Conservation (phyloP, 257 asterid genomes). For the Cordia subcordata region DNA sequence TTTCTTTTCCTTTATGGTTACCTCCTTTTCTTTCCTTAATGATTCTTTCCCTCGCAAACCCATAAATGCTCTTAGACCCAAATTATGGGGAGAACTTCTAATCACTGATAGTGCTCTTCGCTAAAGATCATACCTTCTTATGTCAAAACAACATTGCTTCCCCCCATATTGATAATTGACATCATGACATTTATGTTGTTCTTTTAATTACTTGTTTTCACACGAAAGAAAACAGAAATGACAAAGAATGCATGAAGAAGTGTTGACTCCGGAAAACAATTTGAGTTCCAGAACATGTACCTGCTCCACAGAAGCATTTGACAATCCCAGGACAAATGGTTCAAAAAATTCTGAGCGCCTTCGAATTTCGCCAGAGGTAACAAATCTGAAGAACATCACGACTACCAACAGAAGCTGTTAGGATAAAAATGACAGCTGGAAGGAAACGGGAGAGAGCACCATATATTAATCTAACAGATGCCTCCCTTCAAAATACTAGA, state of each 20-base stretch:
- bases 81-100: too few species aligned
- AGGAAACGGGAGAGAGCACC: neutral
- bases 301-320: constrained; percentile 79
- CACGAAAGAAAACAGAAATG: neutral
- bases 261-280: neutral
- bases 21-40: too few species aligned
- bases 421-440: neutral
- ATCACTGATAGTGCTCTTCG: too few species aligned
- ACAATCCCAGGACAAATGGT: constrained; percentile 84
- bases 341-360: constrained; percentile 86
- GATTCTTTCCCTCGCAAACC: too few species aligned
- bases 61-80: too few species aligned
- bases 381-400: constrained; percentile 98
- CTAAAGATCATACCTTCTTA: neutral
- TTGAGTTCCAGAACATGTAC: constrained; percentile 31
- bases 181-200: too few species aligned
- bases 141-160: neutral
- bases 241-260: neutral
- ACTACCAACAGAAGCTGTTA: constrained; percentile 35
- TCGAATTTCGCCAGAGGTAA: constrained; percentile 87
- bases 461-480: constrained; percentile 3
- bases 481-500: constrained; percentile 1
- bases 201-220: too few species aligned
- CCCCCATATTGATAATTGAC: too few species aligned
- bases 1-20: too few species aligned